These are phyloP conservation scores for Neonectria faginata DNA, from an alignment of 2,329 filamentous ascomycete species.

Conservation along the genomic window DNA sequence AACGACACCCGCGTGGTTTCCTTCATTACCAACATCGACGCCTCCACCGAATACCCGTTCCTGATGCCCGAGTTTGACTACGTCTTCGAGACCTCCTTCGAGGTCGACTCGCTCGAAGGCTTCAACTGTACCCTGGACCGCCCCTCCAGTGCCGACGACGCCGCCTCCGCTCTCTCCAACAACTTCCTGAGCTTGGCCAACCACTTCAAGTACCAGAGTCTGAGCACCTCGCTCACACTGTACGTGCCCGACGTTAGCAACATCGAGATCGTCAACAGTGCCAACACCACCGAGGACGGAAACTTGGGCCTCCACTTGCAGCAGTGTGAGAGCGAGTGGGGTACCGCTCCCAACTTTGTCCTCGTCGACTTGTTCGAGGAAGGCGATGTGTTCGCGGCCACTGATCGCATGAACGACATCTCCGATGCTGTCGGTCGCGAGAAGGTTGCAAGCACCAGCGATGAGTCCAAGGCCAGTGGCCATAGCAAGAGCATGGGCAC, in stretches of 20 bases:
- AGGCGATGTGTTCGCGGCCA: constrained; percentile 75
- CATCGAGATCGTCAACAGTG: constrained; percentile 74
- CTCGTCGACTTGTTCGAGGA: constrained; percentile 85
- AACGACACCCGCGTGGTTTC: constrained; percentile 73
- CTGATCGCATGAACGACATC: constrained; percentile 75
- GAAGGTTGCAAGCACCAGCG: constrained; percentile 27
- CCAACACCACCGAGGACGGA: constrained; percentile 64
- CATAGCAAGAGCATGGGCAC: constrained; percentile 45
- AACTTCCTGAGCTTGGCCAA: constrained; percentile 80
- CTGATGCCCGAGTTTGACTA: constrained; percentile 73
- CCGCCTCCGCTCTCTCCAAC: constrained; percentile 64
- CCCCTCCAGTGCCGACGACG: constrained; percentile 64
- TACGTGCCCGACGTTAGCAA: constrained; percentile 70
- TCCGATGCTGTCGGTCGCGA: constrained; percentile 53
- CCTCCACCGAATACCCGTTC: constrained; percentile 61
- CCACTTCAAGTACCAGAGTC: constrained; percentile 77
- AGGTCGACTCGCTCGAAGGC: constrained; percentile 69
- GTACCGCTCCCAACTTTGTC: constrained; percentile 75
- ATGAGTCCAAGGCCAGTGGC: constrained; percentile 35
- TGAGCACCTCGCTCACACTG: constrained; percentile 61
- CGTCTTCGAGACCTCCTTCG: constrained; percentile 80
- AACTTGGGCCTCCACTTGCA: constrained; percentile 65
- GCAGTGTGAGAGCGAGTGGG: constrained; percentile 68
- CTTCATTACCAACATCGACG: constrained; percentile 71
- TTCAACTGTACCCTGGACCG: constrained; percentile 81